A percentile compares a stretch with the other conserved stretches of the same genome.
phyloP scores from a whole-genome alignment of 2,329 filamentous ascomycete genomes.

The Colletotrichum liaoningense region DNA sequence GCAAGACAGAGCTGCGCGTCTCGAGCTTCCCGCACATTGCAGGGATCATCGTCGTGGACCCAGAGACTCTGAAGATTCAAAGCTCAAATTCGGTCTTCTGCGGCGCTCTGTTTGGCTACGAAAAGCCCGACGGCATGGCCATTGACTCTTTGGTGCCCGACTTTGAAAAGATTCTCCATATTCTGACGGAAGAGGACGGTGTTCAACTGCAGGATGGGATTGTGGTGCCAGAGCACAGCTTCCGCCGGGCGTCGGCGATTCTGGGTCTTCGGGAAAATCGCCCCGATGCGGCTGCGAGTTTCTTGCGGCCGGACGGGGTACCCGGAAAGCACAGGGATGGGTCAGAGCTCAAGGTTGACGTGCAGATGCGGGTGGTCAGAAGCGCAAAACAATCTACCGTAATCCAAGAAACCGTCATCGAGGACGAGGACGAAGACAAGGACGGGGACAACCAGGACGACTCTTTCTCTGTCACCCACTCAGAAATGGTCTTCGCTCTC shows the following conservation, averaged over 20 bases:
- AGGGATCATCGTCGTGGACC: constrained; percentile 93
- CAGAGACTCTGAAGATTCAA: constrained; percentile 80
- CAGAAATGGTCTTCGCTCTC: constrained; percentile 90
- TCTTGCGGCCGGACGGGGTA: constrained; percentile 86
- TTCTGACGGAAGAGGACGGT: constrained; percentile 88
- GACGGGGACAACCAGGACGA: constrained; percentile 51
- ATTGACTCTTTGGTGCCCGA: constrained; percentile 86
- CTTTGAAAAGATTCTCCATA: constrained; percentile 85
- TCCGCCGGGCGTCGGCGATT: constrained; percentile 87
- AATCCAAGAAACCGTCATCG: constrained; percentile 72
- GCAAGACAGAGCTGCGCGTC: constrained; percentile 79
- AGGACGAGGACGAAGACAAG: constrained; percentile 60
- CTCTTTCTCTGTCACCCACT: constrained; percentile 62
- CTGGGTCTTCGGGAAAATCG: constrained; percentile 86
- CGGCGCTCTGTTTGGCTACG: constrained; percentile 89
- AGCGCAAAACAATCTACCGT: constrained; percentile 77
- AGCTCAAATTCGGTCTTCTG: constrained; percentile 97
- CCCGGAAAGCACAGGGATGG: constrained; percentile 91
- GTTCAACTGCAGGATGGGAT: constrained; percentile 90
- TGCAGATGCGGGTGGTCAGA: constrained; percentile 96
- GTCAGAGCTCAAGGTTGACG: constrained; percentile 90
- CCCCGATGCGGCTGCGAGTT: constrained; percentile 80
- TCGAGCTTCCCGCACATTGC: constrained; percentile 98
- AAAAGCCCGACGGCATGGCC: constrained; percentile 81
- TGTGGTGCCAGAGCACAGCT: constrained; percentile 95